Conservation (phyloP, 2,329 filamentous ascomycete genomes). For the Fusarium anthophilum region DNA sequence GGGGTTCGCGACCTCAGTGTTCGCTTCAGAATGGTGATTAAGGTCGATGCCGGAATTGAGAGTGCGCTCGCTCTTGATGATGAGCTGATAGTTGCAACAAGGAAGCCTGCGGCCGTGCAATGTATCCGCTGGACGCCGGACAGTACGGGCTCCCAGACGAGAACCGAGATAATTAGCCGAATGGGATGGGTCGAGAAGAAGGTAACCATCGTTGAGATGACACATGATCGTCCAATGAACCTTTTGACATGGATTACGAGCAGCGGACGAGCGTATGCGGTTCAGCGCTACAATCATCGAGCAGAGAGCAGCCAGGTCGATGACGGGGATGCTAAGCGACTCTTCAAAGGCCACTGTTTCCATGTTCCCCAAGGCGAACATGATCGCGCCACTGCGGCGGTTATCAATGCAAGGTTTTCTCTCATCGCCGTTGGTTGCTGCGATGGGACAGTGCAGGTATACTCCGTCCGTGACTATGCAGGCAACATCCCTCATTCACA, state of each 20-base stretch:
- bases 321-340: conserved; percentile 65
- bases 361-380: conserved; percentile 72
- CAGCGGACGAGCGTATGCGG: conserved; percentile 89
- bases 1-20: conserved; percentile 88
- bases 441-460: conserved; percentile 85
- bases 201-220: conserved; percentile 81
- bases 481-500: conserved; percentile 93
- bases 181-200: conserved; percentile 89
- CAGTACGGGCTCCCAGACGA: conserved; percentile 82
- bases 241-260: conserved; percentile 90
- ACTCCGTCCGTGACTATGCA: conserved; percentile 90
- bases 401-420: conserved; percentile 95
- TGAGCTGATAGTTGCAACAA: conserved; percentile 89
- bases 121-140: conserved; percentile 96
- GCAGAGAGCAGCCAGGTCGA: conserved; percentile 53
- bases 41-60: conserved; percentile 94
- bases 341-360: conserved; percentile 93
- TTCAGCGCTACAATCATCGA: conserved; percentile 71
- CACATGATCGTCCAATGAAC: conserved; percentile 96
- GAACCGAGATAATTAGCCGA: conserved; percentile 86
- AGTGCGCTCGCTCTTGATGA: conserved; percentile 90
- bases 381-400: conserved; percentile 74
- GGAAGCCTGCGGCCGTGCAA: conserved; percentile 92
- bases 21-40: conserved; percentile 96
- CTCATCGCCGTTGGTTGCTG: conserved; percentile 86